phyloP scores from a whole-genome alignment of 495 filamentous ascomycete genomes.

The Tuber microsphaerosporum region DNA sequence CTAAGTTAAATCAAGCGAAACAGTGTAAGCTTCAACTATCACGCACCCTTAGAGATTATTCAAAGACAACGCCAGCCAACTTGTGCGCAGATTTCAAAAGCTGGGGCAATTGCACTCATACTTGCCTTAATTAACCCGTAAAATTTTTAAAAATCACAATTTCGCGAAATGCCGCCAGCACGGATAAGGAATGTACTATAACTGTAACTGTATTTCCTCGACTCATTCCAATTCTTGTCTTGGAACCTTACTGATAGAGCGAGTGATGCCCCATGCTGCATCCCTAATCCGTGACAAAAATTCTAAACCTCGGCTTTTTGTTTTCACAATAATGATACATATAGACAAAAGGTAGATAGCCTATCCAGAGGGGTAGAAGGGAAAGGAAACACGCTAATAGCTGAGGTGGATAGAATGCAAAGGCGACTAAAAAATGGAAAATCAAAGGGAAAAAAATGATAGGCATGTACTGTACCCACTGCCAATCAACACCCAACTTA shows the following conservation, averaged over 20 bases:
- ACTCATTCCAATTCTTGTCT: neutral
- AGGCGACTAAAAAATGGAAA: neutral
- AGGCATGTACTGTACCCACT: neutral
- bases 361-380: neutral
- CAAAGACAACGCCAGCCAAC: neutral
- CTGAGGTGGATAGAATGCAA: neutral
- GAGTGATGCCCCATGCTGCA: neutral
- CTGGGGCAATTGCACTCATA: neutral
- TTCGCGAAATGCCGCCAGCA: no score
- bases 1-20: neutral
- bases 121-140: neutral
- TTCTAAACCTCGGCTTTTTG: neutral
- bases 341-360: neutral
- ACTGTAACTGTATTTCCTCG: neutral
- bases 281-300: neutral
- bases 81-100: neutral
- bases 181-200: no score
- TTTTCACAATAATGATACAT: conserved; percentile 1
- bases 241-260: neutral
- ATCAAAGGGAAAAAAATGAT: neutral
- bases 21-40: neutral
- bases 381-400: neutral
- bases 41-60: neutral
- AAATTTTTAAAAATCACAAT: neutral
- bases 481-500: neutral